A percentile compares a stretch with the other conserved stretches of the same genome.
phyloP scores from a whole-genome alignment of 1,284 basidiomycete genomes.

The Cutaneotrichosporon arboriforme region DNA sequence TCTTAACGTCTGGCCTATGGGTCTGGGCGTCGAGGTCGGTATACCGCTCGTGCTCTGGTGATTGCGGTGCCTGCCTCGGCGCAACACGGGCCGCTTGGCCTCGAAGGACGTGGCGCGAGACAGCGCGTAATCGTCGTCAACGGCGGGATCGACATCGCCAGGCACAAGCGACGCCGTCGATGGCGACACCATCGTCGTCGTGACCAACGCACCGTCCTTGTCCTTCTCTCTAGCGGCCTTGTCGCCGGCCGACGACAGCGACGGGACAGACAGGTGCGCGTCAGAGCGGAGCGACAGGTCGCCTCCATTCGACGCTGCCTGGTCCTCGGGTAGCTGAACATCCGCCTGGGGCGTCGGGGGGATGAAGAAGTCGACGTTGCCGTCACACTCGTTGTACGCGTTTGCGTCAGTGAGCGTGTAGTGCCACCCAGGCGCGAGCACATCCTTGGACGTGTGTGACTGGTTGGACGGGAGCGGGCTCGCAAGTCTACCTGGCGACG shows the following conservation, averaged over 20 bases:
- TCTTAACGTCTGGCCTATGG: neutral
- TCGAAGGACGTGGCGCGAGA: conserved; percentile 10
- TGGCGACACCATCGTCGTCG: neutral
- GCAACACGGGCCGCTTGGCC: neutral
- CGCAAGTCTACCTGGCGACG: neutral
- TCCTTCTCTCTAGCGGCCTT: neutral
- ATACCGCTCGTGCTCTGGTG: conserved; percentile 3
- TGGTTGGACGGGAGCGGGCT: neutral
- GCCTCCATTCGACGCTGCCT: neutral
- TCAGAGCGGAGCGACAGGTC: neutral
- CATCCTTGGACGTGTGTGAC: neutral
- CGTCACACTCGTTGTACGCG: conserved; percentile 30
- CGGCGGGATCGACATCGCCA: neutral
- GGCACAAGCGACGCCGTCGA: conserved; percentile 3
- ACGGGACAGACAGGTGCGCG: conserved; percentile 6
- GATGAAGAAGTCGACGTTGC: conserved; percentile 41
- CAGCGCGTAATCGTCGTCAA: neutral
- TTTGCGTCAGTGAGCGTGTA: conserved; percentile 37
- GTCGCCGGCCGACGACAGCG: neutral
- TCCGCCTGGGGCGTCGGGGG: conserved; percentile 24
- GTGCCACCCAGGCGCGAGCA: conserved; percentile 24
- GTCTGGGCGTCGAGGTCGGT: neutral
- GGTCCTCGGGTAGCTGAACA: neutral
- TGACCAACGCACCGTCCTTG: neutral
- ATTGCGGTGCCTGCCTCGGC: neutral